Evolutionary conservation across 1,284 basidiomycete species (phyloP).

Genomic region (Cutaneotrichosporon arboriforme): DNA sequence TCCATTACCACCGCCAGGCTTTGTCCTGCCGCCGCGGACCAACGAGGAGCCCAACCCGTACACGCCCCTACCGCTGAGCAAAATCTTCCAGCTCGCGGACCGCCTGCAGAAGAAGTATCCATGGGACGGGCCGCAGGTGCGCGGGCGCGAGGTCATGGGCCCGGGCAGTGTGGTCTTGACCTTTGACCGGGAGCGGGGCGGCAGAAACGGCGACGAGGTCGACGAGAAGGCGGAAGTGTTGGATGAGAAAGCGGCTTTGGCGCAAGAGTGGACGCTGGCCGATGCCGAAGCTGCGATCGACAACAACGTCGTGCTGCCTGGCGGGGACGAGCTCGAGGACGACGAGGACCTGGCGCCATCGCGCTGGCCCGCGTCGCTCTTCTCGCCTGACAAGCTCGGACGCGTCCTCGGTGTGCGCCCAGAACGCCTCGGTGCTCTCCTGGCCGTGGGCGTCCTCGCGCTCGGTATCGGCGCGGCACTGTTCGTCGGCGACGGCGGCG

Average conservation of each 20-base stretch:
- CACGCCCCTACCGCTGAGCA: constrained; percentile 35
- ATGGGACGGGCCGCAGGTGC: constrained; percentile 32
- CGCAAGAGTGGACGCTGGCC: constrained; percentile 9
- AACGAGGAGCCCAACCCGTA: constrained; percentile 34
- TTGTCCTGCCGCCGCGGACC: neutral
- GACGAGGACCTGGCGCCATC: constrained; percentile 9
- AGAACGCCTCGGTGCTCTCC: constrained; percentile 3
- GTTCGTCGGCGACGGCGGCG: constrained; percentile 25
- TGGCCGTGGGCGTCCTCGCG: neutral
- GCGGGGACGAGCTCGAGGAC: constrained; percentile 17
- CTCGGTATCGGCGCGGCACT: constrained; percentile 25
- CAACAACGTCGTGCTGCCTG: constrained; percentile 14
- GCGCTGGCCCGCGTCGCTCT: neutral
- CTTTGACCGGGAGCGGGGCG: constrained; percentile 26
- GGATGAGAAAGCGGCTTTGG: constrained; percentile 13
- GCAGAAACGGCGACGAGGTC: constrained; percentile 7
- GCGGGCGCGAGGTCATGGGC: constrained; percentile 41
- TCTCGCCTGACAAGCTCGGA: neutral
- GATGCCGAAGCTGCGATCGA: constrained; percentile 19
- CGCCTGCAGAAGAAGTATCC: constrained; percentile 38
- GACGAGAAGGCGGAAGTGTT: constrained; percentile 21
- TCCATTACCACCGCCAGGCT: constrained; percentile 7
- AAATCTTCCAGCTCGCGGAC: constrained; percentile 39
- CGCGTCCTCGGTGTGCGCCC: neutral
- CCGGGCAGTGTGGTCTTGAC: constrained; percentile 37